phyloP scores from a whole-genome alignment of 352 stramenopile genomes.

The Phytopythium aichiense region DNA sequence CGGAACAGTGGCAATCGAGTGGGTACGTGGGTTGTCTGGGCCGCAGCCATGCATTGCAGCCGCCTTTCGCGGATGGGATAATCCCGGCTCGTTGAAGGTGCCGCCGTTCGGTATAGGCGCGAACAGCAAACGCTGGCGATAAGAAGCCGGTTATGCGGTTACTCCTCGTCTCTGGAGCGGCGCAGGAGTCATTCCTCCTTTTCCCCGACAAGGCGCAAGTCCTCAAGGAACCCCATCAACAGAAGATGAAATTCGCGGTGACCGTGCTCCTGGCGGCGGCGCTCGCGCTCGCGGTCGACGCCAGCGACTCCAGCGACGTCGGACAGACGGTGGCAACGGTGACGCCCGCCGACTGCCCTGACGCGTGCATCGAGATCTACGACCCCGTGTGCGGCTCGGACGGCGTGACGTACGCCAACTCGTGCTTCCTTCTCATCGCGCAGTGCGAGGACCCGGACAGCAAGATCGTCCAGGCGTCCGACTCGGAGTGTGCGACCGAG shows the following conservation, averaged over 20 bases:
- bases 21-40: no score
- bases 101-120: slow-evolving; percentile 1
- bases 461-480: slow-evolving; percentile 16
- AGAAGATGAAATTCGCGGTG: background rate
- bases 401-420: slow-evolving; percentile 32
- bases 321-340: slow-evolving; percentile 7
- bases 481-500: slow-evolving; percentile 15
- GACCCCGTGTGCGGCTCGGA: slow-evolving; percentile 29
- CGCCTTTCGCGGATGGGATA: no score
- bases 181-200: background rate
- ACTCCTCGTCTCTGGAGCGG: background rate
- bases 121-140: slow-evolving; percentile 1
- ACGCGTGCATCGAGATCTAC: slow-evolving; percentile 34
- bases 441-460: slow-evolving; percentile 27
- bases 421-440: slow-evolving; percentile 30
- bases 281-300: background rate
- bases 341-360: slow-evolving; percentile 19
- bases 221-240: background rate
- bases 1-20: no score
- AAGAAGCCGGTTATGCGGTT: background rate
- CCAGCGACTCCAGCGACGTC: background rate
- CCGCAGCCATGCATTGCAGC: no score
- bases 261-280: background rate
- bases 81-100: background rate
- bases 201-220: background rate